These are phyloP conservation scores for Trichosporon sp. DNA, from an alignment of 1,284 basidiomycete genomes.

Conservation along the genomic window DNA sequence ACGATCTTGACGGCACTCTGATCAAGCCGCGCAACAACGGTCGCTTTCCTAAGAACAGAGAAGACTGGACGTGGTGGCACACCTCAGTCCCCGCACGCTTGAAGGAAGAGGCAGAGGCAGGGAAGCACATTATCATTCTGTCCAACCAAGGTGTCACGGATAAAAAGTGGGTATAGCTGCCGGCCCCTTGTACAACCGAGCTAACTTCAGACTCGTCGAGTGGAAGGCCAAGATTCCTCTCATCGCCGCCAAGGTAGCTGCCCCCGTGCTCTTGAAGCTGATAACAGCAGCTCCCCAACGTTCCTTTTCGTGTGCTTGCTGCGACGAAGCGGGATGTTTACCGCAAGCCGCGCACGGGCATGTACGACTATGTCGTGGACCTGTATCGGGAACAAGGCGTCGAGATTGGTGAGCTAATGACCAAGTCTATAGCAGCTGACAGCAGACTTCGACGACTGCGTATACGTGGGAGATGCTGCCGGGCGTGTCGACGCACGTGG, in stretches of 20 bases:
- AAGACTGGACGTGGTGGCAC: slow-evolving; percentile 78
- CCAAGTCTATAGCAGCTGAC: slow-evolving; percentile 3
- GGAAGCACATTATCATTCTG: slow-evolving; percentile 76
- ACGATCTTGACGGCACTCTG: slow-evolving; percentile 85
- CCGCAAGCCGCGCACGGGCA: slow-evolving; percentile 87
- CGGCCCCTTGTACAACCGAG: background rate
- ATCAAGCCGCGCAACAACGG: slow-evolving; percentile 67
- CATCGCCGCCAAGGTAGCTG: slow-evolving; percentile 69
- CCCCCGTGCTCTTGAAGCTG: background rate
- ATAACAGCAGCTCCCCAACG: slow-evolving; percentile 32
- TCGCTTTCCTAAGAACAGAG: slow-evolving; percentile 58
- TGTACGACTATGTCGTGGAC: slow-evolving; percentile 73
- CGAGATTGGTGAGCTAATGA: slow-evolving; percentile 64
- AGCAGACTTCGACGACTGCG: slow-evolving; percentile 67
- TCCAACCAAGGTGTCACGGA: slow-evolving; percentile 69
- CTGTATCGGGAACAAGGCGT: slow-evolving; percentile 65
- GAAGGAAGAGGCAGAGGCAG: slow-evolving; percentile 64
- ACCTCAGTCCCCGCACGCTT: slow-evolving; percentile 67
- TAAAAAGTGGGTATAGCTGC: background rate
- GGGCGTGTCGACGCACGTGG: slow-evolving; percentile 22
- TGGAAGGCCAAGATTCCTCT: slow-evolving; percentile 76
- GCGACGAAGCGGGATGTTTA: slow-evolving; percentile 67
- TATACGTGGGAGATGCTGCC: slow-evolving; percentile 89
- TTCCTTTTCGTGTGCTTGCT: slow-evolving; percentile 79
- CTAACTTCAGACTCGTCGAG: slow-evolving; percentile 38